These are phyloP conservation scores for Xylariaceae sp. DNA, from an alignment of 2,329 filamentous ascomycete genomes.

Conservation along the genomic window DNA sequence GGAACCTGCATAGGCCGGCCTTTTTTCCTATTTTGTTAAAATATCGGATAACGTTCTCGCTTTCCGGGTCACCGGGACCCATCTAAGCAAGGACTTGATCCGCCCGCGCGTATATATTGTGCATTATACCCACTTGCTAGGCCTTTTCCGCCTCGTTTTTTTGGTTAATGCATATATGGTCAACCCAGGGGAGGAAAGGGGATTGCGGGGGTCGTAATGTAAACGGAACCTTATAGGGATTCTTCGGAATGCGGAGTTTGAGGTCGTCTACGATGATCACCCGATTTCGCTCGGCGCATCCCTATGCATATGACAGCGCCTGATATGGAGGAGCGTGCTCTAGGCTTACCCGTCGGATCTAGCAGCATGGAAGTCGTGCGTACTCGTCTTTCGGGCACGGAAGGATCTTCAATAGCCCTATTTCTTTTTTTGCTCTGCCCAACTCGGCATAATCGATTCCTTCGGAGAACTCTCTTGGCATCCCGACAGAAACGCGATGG, in stretches of 20 bases:
- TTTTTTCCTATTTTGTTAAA: conserved; percentile 5
- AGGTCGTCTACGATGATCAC: conserved; percentile 25
- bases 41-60: conserved; percentile 1
- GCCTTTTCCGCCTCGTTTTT: conserved; percentile 27
- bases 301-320: conserved; percentile 34
- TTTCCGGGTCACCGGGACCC: conserved; percentile 11
- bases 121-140: conserved; percentile 31
- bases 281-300: conserved; percentile 17
- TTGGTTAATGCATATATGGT: conserved; percentile 34
- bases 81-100: conserved; percentile 30
- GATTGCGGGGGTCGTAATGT: background rate
- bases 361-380: conserved; percentile 11
- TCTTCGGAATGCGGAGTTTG: conserved; percentile 10
- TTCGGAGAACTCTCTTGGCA: too few relatives aligned
- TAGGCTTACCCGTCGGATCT: background rate
- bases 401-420: conserved; percentile 10
- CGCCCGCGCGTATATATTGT: conserved; percentile 31
- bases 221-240: conserved; percentile 13
- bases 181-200: conserved; percentile 26
- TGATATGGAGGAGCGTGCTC: conserved; percentile 22
- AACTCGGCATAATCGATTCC: conserved; percentile 6
- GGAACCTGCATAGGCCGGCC: conserved; percentile 5
- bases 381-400: background rate
- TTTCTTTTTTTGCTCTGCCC: conserved; percentile 2
- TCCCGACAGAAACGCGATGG: too few relatives aligned